A percentile compares a stretch with the other conserved stretches of the same genome.
Conservation (phyloP, 371 early-diverging fungal genomes). For the Actinomucor elegans region DNA sequence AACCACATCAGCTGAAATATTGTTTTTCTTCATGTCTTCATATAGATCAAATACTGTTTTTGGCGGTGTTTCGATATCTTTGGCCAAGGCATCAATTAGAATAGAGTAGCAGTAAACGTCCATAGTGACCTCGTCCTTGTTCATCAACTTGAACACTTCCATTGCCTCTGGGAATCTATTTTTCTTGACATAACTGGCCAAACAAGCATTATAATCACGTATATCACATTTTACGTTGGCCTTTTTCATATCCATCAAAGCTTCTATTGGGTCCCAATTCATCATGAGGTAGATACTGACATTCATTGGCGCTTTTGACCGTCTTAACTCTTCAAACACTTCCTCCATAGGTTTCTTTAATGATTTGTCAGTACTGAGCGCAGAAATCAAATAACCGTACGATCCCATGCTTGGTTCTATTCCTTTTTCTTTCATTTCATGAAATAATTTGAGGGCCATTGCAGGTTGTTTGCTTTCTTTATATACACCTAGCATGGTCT, state of each 20-base stretch:
- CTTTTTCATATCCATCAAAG: constrained; percentile 23
- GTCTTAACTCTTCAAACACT: constrained; percentile 19
- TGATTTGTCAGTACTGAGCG: not conserved
- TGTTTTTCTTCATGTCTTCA: constrained; percentile 32
- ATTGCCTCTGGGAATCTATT: constrained; percentile 36
- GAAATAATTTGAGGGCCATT: constrained; percentile 22
- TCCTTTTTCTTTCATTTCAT: constrained; percentile 38
- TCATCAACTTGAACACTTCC: constrained; percentile 30
- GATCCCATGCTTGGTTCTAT: constrained; percentile 23
- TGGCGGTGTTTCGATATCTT: constrained; percentile 22
- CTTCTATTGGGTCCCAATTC: constrained; percentile 28
- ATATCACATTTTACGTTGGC: not conserved
- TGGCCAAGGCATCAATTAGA: constrained; percentile 37
- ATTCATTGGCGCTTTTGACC: constrained; percentile 3
- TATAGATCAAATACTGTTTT: constrained; percentile 32
- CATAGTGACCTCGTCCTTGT: constrained; percentile 18
- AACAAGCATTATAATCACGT: constrained; percentile 38
- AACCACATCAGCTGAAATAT: constrained; percentile 27
- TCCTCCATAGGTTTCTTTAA: not conserved
- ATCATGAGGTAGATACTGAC: constrained; percentile 22
- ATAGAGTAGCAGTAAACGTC: constrained; percentile 39
- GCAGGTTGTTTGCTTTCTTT: constrained; percentile 13
- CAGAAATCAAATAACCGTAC: constrained; percentile 30
- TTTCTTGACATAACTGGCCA: constrained; percentile 21
- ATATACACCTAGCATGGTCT: constrained; percentile 26